Percentiles rank a stretch among this genome's conserved stretches.
Conservation (phyloP, 345 rosid genomes). For the Draba incana region DNA sequence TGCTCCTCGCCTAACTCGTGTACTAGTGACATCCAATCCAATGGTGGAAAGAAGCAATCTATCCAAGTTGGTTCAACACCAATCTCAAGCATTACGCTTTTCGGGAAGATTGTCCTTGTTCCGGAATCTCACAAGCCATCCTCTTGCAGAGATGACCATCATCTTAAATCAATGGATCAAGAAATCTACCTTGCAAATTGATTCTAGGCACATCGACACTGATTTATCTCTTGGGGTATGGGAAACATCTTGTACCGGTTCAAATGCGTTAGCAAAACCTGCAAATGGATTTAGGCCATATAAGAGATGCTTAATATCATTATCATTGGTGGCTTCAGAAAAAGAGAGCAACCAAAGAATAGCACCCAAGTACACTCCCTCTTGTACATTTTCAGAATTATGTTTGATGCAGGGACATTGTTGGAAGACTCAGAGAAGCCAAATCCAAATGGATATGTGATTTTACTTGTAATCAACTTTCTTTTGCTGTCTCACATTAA, state of each 20-base stretch:
- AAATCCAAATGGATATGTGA: neutral
- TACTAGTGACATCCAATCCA: slow-evolving; percentile 50
- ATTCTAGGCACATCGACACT: slow-evolving; percentile 37
- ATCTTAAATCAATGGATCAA: slow-evolving; percentile 22
- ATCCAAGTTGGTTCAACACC: slow-evolving; percentile 33
- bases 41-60: slow-evolving; percentile 29
- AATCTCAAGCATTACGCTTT: slow-evolving; percentile 58
- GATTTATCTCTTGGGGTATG: slow-evolving; percentile 50
- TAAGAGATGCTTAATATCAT: slow-evolving; percentile 61
- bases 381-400: slow-evolving; percentile 3
- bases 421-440: neutral
- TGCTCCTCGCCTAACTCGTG: slow-evolving; percentile 67
- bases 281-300: slow-evolving; percentile 62
- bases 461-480: slow-evolving; percentile 16
- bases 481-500: neutral
- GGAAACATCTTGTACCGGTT: slow-evolving; percentile 51
- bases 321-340: slow-evolving; percentile 41
- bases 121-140: slow-evolving; percentile 37
- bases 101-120: slow-evolving; percentile 63
- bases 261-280: slow-evolving; percentile 35
- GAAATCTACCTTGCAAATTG: slow-evolving; percentile 12
- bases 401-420: slow-evolving; percentile 8
- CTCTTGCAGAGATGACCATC: slow-evolving; percentile 6
- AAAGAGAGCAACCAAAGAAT: slow-evolving; percentile 40
- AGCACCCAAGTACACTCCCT: neutral